Evolutionary conservation across 176 grass and related monocot genomes (phyloP), one percentile per base, ranked within the genome.

Genomic region (Carex pumila): DNA sequence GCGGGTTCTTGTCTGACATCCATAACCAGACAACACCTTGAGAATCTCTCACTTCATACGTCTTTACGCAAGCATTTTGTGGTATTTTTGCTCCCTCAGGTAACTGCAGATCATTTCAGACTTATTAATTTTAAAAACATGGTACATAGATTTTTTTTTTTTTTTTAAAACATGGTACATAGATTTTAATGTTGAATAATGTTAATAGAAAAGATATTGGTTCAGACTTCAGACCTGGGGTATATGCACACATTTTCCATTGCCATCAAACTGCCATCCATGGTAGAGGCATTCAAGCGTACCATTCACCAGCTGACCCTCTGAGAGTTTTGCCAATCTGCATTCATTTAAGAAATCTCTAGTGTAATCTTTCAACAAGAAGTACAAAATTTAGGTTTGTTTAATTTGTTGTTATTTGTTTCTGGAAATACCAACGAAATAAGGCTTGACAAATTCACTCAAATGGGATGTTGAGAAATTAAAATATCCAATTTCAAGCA

Each of bases 21-120:
- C 96, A 99, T 72, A 92, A 89, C 96, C 96, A 98, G 50, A 92
- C 89, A 50, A 98, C 88, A 72, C 92, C 92, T 78, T 98, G 96
- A 37, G 93, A 93, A 52, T 98, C 91, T 5, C 91, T 84, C 84
- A 95, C 96, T 87, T 95, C 88, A 86, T 98, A 95, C 21, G 61
- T 89, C 25, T 87, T 87, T 37, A 85, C 85, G 80, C 93, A 98
- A 31, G 96, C 96, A 43, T 86, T 90, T 2, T 84, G 79, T 6
- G 95, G 96, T 82, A 98, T 98, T 93, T 90, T 95, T 31, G 85
- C 92, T 83, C 88, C 92, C 1, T 88, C 91, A 0, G 91, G 92
- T 39, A 98, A 87, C 95, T 94, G 87, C 18, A 65, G 0, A 17
- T 13, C 53, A 60, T 80, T 47, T 60, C 58, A 60, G 56, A 80